A percentile compares a stretch with the other conserved stretches of the same genome.
Conservation (phyloP, 257 asterid species). For the Echium plantagineum region DNA sequence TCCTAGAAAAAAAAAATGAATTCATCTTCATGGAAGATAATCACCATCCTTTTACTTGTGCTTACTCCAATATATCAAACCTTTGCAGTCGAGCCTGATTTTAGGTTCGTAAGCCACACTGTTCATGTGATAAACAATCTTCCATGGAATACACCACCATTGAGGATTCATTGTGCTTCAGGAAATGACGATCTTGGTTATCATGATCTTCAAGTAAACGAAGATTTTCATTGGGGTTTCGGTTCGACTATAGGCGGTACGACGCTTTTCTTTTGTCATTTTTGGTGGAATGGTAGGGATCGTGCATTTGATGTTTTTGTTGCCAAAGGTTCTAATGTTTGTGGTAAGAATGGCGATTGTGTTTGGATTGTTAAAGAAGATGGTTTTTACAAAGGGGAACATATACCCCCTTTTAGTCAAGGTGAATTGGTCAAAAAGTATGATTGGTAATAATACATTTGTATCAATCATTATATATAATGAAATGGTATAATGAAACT, state of each 20-base stretch:
- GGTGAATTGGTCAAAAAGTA: background rate
- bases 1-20: too few species aligned
- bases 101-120: background rate
- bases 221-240: constrained; percentile 1
- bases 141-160: background rate
- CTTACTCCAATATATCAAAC: too few species aligned
- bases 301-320: background rate
- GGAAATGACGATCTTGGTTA: too few species aligned
- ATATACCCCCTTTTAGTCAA: background rate
- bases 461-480: too few species aligned
- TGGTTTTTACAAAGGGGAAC: background rate
- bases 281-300: constrained; percentile 7
- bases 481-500: too few species aligned
- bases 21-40: too few species aligned
- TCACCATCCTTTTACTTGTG: too few species aligned
- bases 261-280: constrained; percentile 10
- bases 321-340: background rate
- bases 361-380: constrained; percentile 4
- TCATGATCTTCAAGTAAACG: background rate
- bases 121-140: background rate
- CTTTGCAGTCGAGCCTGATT: background rate
- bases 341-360: background rate
- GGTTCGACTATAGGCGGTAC: background rate
- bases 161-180: constrained; percentile 9
- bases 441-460: too few species aligned